Percentiles rank a stretch among this genome's conserved stretches.
phyloP scores from a whole-genome alignment of 306 rosid species.

The Ceratonia siliqua region DNA sequence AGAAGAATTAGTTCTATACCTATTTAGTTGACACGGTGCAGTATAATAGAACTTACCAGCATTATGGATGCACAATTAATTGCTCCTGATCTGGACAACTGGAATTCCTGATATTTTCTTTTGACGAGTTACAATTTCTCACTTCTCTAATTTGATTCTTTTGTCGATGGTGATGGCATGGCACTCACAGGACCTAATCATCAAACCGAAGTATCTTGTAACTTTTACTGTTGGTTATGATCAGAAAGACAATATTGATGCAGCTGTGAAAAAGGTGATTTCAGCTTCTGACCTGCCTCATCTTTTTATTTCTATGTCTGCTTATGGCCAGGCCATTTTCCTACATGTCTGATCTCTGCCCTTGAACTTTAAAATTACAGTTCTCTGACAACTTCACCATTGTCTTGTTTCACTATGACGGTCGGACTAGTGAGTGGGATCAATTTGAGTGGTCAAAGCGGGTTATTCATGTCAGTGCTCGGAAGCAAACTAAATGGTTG shows the following conservation, averaged over 20 bases:
- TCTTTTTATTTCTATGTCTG: neutral
- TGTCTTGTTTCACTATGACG: slow-evolving; percentile 93
- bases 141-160: slow-evolving; percentile 43
- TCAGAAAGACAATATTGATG: slow-evolving; percentile 70
- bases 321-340: neutral
- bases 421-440: slow-evolving; percentile 75
- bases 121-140: neutral
- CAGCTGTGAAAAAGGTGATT: slow-evolving; percentile 79
- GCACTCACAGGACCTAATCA: slow-evolving; percentile 61
- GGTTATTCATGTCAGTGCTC: slow-evolving; percentile 76
- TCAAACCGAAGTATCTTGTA: slow-evolving; percentile 70
- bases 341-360: slow-evolving; percentile 3
- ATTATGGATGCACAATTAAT: neutral
- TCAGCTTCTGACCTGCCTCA: slow-evolving; percentile 5
- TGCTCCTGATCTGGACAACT: neutral
- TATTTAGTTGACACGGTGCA: neutral
- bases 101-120: neutral
- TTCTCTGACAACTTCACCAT: slow-evolving; percentile 85
- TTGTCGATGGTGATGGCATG: slow-evolving; percentile 54
- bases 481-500: slow-evolving; percentile 93
- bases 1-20: neutral
- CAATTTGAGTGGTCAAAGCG: slow-evolving; percentile 84
- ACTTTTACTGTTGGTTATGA: slow-evolving; percentile 80
- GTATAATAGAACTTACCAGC: neutral
- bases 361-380: slow-evolving; percentile 48